Conservation (phyloP, 78 protist genomes). For the Capsaspora owczarzaki region DNA sequence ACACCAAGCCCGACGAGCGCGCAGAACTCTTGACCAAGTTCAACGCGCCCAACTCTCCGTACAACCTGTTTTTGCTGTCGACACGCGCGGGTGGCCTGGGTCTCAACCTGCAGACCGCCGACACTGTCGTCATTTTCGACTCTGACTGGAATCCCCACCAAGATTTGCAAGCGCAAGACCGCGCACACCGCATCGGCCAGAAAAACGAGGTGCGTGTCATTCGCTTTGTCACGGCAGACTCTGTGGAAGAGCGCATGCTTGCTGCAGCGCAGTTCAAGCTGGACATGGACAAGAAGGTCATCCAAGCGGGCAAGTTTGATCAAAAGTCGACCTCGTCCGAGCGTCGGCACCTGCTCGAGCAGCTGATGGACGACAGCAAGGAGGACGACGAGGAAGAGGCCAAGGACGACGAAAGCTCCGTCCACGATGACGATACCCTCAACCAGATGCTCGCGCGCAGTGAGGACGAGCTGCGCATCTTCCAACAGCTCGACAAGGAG, state of each 20-base stretch:
- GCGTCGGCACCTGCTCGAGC: conserved; percentile 37
- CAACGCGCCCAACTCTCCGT: conserved; percentile 48
- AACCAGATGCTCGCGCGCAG: conserved; percentile 26
- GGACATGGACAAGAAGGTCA: conserved; percentile 75
- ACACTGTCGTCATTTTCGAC: conserved; percentile 88
- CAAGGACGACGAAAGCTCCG: not conserved
- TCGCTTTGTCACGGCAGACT: conserved; percentile 66
- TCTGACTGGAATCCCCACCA: conserved; percentile 89
- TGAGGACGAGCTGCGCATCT: conserved; percentile 3
- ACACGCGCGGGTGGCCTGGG: conserved; percentile 96
- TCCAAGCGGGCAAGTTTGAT: conserved; percentile 78
- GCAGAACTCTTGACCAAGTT: conserved; percentile 27
- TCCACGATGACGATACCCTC: not conserved
- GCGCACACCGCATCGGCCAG: conserved; percentile 98
- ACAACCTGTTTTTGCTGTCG: conserved; percentile 44
- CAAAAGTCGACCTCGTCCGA: conserved; percentile 44
- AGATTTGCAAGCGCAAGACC: conserved; percentile 74
- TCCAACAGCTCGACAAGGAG: not conserved
- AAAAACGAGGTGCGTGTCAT: conserved; percentile 79
- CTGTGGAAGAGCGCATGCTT: conserved; percentile 80
- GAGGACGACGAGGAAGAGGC: not conserved
- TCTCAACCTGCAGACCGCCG: conserved; percentile 88
- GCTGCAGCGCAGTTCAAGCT: conserved; percentile 77
- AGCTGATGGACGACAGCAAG: not conserved
- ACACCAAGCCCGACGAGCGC: conserved; percentile 68